These are phyloP conservation scores for Pleurotus cornucopiae DNA, from an alignment of 768 basidiomycete species.

Conservation along the genomic window DNA sequence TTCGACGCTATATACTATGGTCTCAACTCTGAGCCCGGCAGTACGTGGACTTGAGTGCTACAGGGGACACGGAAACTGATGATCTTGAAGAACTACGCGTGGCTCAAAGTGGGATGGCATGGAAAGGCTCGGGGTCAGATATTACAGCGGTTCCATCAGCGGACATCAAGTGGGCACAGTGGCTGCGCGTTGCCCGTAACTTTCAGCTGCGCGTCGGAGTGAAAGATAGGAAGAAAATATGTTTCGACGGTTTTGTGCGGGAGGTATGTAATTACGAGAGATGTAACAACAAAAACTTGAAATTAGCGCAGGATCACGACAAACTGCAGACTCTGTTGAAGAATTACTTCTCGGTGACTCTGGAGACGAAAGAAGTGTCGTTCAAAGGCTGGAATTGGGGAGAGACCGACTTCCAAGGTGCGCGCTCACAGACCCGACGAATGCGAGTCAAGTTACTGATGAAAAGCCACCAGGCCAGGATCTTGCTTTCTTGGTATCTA, in stretches of 20 bases:
- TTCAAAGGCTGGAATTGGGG: conserved; percentile 99
- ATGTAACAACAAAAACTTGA: background rate
- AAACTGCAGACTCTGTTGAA: conserved; percentile 77
- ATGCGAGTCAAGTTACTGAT: background rate
- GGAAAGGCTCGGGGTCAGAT: conserved; percentile 78
- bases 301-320: conserved; percentile 75
- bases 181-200: conserved; percentile 88
- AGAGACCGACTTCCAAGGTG: conserved; percentile 89
- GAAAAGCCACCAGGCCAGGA: conserved; percentile 65
- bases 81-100: conserved; percentile 73
- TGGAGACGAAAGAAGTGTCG: conserved; percentile 83
- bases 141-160: conserved; percentile 59
- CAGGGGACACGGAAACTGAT: background rate
- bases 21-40: conserved; percentile 68
- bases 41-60: conserved; percentile 47
- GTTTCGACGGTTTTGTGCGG: conserved; percentile 91
- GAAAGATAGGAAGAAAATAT: conserved; percentile 71
- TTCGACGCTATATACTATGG: conserved; percentile 86
- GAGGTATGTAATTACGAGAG: conserved; percentile 51
- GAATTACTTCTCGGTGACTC: conserved; percentile 78
- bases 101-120: conserved; percentile 87
- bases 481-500: conserved; percentile 85
- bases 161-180: conserved; percentile 87
- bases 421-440: conserved; percentile 14
- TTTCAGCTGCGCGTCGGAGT: conserved; percentile 87